Conservation (phyloP, 2,329 filamentous ascomycete species). For the Sclerotinia minor region DNA sequence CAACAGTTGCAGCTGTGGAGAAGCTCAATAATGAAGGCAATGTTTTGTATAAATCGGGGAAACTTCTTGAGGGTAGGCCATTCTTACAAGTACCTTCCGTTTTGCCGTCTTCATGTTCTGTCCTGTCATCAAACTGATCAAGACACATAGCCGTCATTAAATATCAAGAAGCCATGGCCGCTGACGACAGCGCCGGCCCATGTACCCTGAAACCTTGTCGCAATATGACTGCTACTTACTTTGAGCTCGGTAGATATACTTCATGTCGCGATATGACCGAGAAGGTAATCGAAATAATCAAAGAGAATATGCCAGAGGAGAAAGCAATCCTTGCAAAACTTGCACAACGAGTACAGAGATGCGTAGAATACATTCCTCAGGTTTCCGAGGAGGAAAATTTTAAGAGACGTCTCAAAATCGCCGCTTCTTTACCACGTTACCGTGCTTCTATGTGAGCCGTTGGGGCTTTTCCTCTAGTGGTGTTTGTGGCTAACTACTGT, state of each 20-base stretch:
- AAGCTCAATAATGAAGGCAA: not conserved
- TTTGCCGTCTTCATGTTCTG: not conserved
- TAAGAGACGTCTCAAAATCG: not conserved
- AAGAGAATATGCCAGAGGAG: not conserved
- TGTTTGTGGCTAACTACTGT: not conserved
- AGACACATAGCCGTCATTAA: not conserved
- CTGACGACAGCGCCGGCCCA: not conserved
- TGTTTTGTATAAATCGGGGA: not conserved
- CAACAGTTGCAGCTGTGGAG: not conserved
- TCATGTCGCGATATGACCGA: not conserved
- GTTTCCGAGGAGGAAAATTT: not conserved
- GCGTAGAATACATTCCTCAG: not conserved
- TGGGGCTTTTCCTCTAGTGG: no score
- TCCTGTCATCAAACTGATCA: not conserved
- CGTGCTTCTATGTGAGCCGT: not conserved
- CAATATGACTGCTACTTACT: not conserved
- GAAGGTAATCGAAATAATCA: no score
- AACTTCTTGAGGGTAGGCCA: not conserved
- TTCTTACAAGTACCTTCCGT: not conserved
- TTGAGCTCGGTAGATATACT: not conserved
- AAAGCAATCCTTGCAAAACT: not conserved
- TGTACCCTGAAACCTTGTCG: not conserved
- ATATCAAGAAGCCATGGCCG: constrained; percentile 3
- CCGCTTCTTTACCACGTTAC: not conserved
- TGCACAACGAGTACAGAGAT: not conserved